Conservation (phyloP, 176 grass and related monocot species). For the Leersia perrieri region DNA sequence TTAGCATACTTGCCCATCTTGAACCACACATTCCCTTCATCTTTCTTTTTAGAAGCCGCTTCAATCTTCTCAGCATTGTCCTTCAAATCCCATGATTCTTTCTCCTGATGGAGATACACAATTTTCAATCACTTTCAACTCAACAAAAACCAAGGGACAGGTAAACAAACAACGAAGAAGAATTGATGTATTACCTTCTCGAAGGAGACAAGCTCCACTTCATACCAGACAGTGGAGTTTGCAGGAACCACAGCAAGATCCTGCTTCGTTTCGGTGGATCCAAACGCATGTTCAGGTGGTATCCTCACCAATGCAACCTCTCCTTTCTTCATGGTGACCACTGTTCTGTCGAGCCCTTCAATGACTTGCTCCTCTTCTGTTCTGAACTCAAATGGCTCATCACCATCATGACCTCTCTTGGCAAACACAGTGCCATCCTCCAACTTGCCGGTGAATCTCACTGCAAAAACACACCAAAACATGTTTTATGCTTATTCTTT, state of each 20-base stretch:
- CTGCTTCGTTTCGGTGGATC: constrained; percentile 54
- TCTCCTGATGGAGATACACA: constrained; percentile 47
- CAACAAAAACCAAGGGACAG: not conserved
- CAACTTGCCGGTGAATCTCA: constrained; percentile 60
- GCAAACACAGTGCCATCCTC: constrained; percentile 67
- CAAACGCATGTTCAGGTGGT: constrained; percentile 64
- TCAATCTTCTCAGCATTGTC: constrained; percentile 80
- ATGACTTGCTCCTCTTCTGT: constrained; percentile 74
- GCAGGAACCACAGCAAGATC: constrained; percentile 75
- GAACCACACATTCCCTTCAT: constrained; percentile 82
- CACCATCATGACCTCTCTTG: constrained; percentile 69
- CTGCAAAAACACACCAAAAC: constrained; percentile 11
- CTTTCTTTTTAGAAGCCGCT: constrained; percentile 84
- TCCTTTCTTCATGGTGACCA: constrained; percentile 87
- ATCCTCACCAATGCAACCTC: constrained; percentile 60
- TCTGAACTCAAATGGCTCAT: constrained; percentile 78
- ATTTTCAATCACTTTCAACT: not conserved
- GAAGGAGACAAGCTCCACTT: constrained; percentile 83
- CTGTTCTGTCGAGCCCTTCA: constrained; percentile 56
- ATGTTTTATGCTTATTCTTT: not conserved
- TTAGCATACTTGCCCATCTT: constrained; percentile 77
- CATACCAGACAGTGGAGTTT: constrained; percentile 62
- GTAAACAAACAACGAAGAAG: not conserved
- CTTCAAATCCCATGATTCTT: constrained; percentile 94
- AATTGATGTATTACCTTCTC: constrained; percentile 55